These are phyloP conservation scores for Asterochloris sp. DNA, from an alignment of 139 green algal genomes.

Conservation along the genomic window DNA sequence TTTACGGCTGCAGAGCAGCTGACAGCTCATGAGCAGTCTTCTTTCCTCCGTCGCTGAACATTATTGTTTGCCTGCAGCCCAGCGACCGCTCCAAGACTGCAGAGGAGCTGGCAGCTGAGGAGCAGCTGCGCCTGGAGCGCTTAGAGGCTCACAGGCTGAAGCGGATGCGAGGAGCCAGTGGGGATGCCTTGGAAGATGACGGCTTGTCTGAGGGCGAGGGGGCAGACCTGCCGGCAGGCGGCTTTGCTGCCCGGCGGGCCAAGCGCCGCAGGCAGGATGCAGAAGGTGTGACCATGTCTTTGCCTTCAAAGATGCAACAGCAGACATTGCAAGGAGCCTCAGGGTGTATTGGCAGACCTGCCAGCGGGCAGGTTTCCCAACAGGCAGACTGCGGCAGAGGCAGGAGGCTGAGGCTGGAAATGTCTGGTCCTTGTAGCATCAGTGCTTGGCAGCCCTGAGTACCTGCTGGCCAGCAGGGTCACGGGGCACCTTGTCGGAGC, in stretches of 20 bases:
- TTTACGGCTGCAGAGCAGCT: neutral
- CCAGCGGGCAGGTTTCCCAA: too few relatives aligned
- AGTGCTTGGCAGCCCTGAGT: too few relatives aligned
- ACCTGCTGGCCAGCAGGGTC: too few relatives aligned
- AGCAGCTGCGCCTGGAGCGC: slow-evolving; percentile 58
- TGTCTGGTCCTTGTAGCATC: too few relatives aligned
- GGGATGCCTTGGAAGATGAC: slow-evolving; percentile 18
- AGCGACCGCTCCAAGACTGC: slow-evolving; percentile 57
- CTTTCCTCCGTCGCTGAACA: too few relatives aligned
- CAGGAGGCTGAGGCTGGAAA: too few relatives aligned
- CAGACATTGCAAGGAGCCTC: too few relatives aligned
- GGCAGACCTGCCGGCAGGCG: slow-evolving; percentile 19
- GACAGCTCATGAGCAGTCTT: neutral
- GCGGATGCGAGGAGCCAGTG: slow-evolving; percentile 47
- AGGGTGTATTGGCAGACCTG: too few relatives aligned
- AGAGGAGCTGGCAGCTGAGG: slow-evolving; percentile 67
- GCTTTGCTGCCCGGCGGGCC: slow-evolving; percentile 35
- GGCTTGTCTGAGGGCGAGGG: slow-evolving; percentile 23
- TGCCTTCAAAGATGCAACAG: too few relatives aligned
- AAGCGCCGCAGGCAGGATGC: slow-evolving; percentile 19
- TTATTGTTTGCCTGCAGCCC: slow-evolving; percentile 17
- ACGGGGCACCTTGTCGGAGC: too few relatives aligned
- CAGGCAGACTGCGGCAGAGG: too few relatives aligned
- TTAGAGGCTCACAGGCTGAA: slow-evolving; percentile 70
- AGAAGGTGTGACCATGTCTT: neutral